Conservation (phyloP, 1,139 yeast genomes). For the Pichia sp. region DNA sequence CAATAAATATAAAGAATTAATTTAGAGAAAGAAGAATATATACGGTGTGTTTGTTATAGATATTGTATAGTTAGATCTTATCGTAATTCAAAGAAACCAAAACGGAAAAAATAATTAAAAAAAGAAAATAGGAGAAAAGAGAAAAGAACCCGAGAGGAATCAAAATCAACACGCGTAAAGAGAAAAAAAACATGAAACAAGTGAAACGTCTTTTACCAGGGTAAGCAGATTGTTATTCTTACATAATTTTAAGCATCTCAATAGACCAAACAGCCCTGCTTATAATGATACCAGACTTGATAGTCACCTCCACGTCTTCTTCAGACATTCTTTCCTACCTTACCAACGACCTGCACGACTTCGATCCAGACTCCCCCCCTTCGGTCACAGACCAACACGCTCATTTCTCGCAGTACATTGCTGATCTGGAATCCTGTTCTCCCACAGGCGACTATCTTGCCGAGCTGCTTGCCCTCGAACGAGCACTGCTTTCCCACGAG, state of each 20-base stretch:
- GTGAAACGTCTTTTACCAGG: too few species aligned
- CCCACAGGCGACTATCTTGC: not conserved
- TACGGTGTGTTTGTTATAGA: not conserved
- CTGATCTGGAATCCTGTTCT: not conserved
- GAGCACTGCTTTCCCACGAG: not conserved
- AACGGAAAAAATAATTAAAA: too few species aligned
- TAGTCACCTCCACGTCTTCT: not conserved
- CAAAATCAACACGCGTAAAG: not conserved
- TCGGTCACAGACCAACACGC: not conserved
- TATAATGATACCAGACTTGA: not conserved
- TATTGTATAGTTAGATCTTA: not conserved
- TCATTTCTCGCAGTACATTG: not conserved
- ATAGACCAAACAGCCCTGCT: not conserved
- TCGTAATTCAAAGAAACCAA: too few species aligned
- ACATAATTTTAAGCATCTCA: too few species aligned
- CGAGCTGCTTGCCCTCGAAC: not conserved
- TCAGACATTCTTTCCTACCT: not conserved
- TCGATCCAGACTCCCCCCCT: not conserved
- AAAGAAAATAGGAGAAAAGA: too few species aligned
- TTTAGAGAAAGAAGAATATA: not conserved
- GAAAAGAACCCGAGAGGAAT: too few species aligned
- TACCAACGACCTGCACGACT: not conserved
- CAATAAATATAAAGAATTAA: constrained; percentile 33
- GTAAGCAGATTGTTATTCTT: too few species aligned
- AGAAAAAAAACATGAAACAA: too few species aligned